Conservation (phyloP, 192 early-diverging fungal genomes). For the Backusella luteola region DNA sequence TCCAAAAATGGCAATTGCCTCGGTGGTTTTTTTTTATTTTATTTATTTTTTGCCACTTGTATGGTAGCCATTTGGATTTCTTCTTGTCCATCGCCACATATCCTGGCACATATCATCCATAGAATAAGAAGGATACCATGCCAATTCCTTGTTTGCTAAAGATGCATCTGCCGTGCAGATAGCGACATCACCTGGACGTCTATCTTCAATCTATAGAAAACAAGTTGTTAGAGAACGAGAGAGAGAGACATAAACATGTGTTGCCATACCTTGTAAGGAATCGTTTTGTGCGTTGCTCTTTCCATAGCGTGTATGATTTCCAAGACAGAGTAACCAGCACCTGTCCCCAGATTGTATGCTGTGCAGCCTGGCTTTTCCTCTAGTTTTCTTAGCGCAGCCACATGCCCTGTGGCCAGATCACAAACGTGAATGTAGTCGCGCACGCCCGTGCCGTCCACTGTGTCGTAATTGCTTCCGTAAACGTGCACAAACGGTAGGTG, state of each 20-base stretch:
- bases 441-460: slow-evolving; percentile 87
- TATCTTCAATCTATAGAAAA: slow-evolving; percentile 23
- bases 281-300: slow-evolving; percentile 73
- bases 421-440: slow-evolving; percentile 97
- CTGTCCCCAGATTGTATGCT: slow-evolving; percentile 91
- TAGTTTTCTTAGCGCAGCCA: slow-evolving; percentile 79
- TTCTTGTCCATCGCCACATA: slow-evolving; percentile 56
- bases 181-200: slow-evolving; percentile 53
- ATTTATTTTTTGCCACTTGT: background rate
- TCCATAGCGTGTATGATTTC: slow-evolving; percentile 87
- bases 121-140: slow-evolving; percentile 46
- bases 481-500: slow-evolving; percentile 80
- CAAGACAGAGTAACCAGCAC: slow-evolving; percentile 89
- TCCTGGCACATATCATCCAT: slow-evolving; percentile 61
- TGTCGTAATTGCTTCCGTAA: slow-evolving; percentile 93
- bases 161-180: slow-evolving; percentile 51
- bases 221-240: background rate
- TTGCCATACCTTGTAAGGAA: slow-evolving; percentile 64
- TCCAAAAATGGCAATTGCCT: slow-evolving; percentile 7
- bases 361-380: slow-evolving; percentile 56
- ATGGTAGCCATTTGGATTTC: slow-evolving; percentile 51
- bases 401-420: slow-evolving; percentile 89
- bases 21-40: slow-evolving; percentile 4
- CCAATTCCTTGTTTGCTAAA: slow-evolving; percentile 48
- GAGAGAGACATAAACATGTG: background rate